phyloP scores from a whole-genome alignment of 495 filamentous ascomycete species.

The Podospora sp. region DNA sequence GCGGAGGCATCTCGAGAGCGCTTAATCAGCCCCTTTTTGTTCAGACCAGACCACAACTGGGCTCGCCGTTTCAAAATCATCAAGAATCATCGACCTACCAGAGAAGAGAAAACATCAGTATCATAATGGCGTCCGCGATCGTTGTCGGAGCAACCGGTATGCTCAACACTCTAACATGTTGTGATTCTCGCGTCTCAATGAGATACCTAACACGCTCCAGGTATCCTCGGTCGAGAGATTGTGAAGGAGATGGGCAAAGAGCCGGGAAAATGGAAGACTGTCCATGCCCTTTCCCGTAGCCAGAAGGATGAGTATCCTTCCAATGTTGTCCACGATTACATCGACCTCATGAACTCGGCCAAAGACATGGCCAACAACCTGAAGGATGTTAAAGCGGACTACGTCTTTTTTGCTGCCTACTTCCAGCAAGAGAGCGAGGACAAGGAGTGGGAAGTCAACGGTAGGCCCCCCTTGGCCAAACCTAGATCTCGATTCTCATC shows the following conservation, averaged over 20 bases:
- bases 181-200: no score
- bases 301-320: constrained; percentile 44
- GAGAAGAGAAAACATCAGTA: background rate
- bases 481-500: background rate
- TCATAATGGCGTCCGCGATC: constrained; percentile 28
- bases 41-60: background rate
- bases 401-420: constrained; percentile 55
- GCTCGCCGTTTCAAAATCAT: background rate
- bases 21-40: background rate
- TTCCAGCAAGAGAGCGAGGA: constrained; percentile 47
- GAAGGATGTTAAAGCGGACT: constrained; percentile 44
- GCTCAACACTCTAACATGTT: no score
- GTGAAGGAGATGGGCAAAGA: constrained; percentile 45
- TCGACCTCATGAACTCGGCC: constrained; percentile 48
- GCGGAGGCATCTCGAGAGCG: background rate
- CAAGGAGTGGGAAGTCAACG: constrained; percentile 48
- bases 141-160: constrained; percentile 31
- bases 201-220: constrained; percentile 26
- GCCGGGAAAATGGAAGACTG: constrained; percentile 41
- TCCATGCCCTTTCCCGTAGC: constrained; percentile 50
- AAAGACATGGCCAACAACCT: constrained; percentile 48
- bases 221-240: constrained; percentile 53
- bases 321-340: constrained; percentile 47
- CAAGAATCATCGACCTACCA: background rate
- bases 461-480: constrained; percentile 18